These are phyloP conservation scores for Fusarium verrucosum DNA, from an alignment of 2,329 filamentous ascomycete species.

Conservation along the genomic window DNA sequence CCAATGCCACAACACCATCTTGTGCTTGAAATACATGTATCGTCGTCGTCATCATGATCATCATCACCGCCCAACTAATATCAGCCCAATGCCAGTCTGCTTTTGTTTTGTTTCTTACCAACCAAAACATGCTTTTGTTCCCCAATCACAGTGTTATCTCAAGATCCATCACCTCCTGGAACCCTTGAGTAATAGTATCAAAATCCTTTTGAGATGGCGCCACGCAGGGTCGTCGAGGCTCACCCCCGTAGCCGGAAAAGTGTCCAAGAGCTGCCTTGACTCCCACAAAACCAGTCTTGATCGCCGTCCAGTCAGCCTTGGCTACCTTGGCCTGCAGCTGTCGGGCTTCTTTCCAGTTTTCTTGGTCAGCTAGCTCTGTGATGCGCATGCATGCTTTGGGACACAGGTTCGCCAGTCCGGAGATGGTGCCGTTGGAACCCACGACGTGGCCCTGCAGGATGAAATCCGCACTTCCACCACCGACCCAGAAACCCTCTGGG, in stretches of 20 bases:
- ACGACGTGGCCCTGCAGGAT: slow-evolving; percentile 53
- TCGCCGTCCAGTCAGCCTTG: slow-evolving; percentile 57
- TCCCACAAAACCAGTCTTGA: slow-evolving; percentile 59
- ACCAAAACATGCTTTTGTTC: slow-evolving; percentile 16
- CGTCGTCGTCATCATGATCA: slow-evolving; percentile 35
- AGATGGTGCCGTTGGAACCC: slow-evolving; percentile 54
- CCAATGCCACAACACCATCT: slow-evolving; percentile 41
- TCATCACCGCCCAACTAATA: slow-evolving; percentile 7
- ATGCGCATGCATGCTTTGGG: slow-evolving; percentile 51
- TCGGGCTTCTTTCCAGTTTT: slow-evolving; percentile 48
- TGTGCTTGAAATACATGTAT: slow-evolving; percentile 29
- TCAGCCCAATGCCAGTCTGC: slow-evolving; percentile 21
- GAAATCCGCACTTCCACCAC: slow-evolving; percentile 54
- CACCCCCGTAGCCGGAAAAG: slow-evolving; percentile 52
- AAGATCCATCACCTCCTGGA: slow-evolving; percentile 49
- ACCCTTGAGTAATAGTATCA: slow-evolving; percentile 49
- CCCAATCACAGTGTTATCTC: slow-evolving; percentile 39
- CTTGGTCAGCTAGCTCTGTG: slow-evolving; percentile 48
- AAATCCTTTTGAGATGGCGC: slow-evolving; percentile 48
- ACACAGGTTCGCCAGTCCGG: slow-evolving; percentile 53
- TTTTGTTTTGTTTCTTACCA: slow-evolving; percentile 13
- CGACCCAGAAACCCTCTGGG: slow-evolving; percentile 47
- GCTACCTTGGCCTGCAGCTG: slow-evolving; percentile 55
- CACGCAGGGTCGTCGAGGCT: slow-evolving; percentile 53
- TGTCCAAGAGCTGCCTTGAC: slow-evolving; percentile 58